Evolutionary conservation across 306 rosid species (phyloP).

Genomic region (Mucuna pruriens): DNA sequence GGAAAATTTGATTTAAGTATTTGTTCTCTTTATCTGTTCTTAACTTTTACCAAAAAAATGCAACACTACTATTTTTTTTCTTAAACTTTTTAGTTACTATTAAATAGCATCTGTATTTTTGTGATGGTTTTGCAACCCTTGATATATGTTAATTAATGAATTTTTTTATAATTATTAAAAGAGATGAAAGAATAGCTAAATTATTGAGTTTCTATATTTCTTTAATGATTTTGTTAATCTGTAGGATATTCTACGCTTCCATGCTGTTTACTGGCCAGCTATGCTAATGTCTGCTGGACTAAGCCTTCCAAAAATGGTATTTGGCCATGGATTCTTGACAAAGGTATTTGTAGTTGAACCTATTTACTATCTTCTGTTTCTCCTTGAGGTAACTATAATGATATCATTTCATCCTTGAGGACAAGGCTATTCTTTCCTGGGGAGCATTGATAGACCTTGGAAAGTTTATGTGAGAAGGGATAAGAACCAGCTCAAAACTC

Average conservation of each 20-base stretch:
- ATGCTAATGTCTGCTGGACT: slow-evolving; percentile 97
- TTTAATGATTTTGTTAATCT: slow-evolving; percentile 36
- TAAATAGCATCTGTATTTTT: slow-evolving; percentile 17
- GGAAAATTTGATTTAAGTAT: background rate
- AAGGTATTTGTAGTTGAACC: slow-evolving; percentile 60
- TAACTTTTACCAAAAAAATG: background rate
- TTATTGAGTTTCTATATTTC: slow-evolving; percentile 3
- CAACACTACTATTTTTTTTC: background rate
- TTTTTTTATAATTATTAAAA: background rate
- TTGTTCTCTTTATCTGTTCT: background rate
- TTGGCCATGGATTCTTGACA: slow-evolving; percentile 97
- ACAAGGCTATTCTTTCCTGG: background rate
- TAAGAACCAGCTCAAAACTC: background rate
- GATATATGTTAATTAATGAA: background rate
- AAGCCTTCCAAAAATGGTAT: slow-evolving; percentile 89
- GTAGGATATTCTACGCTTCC: slow-evolving; percentile 96
- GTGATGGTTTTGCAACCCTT: slow-evolving; percentile 10
- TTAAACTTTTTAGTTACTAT: slow-evolving; percentile 10
- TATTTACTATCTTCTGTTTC: slow-evolving; percentile 30
- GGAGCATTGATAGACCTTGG: background rate
- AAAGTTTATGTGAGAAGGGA: background rate
- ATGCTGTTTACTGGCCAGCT: slow-evolving; percentile 99
- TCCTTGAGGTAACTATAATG: slow-evolving; percentile 22
- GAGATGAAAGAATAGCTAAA: background rate
- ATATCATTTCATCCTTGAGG: background rate